These are phyloP conservation scores for Entomortierella beljakovae DNA, from an alignment of 192 early-diverging fungal genomes.

Conservation along the genomic window DNA sequence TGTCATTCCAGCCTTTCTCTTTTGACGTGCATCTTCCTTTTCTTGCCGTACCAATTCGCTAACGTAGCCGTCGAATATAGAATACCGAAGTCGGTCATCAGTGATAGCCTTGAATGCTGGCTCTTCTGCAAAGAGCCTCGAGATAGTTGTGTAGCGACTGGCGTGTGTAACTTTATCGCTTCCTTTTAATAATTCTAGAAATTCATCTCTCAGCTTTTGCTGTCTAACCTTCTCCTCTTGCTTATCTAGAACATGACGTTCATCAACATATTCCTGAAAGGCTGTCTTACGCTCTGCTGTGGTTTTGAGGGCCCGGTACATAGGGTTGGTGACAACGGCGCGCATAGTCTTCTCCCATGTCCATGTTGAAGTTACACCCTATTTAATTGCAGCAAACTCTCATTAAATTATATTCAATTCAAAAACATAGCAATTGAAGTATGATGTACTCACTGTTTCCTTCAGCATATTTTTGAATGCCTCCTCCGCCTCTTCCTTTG, in stretches of 20 bases:
- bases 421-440: too few relatives aligned
- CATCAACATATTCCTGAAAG: slow-evolving; percentile 79
- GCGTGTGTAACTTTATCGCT: slow-evolving; percentile 40
- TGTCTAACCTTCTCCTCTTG: slow-evolving; percentile 55
- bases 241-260: slow-evolving; percentile 66
- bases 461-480: slow-evolving; percentile 83
- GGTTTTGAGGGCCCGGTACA: slow-evolving; percentile 87
- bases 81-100: slow-evolving; percentile 68
- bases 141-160: slow-evolving; percentile 44
- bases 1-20: slow-evolving; percentile 71
- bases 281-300: slow-evolving; percentile 84
- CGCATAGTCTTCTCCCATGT: slow-evolving; percentile 95
- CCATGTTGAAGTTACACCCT: slow-evolving; percentile 86
- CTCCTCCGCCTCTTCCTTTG: slow-evolving; percentile 83
- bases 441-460: slow-evolving; percentile 61
- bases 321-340: slow-evolving; percentile 82
- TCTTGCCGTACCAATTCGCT: slow-evolving; percentile 73
- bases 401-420: background rate
- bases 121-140: slow-evolving; percentile 69
- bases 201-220: slow-evolving; percentile 29
- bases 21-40: slow-evolving; percentile 71
- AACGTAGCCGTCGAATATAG: slow-evolving; percentile 80
- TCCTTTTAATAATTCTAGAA: slow-evolving; percentile 20
- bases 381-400: background rate
- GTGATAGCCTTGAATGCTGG: slow-evolving; percentile 71